These are phyloP conservation scores for Citrus maxima DNA, from an alignment of 345 rosid species.

Conservation along the genomic window DNA sequence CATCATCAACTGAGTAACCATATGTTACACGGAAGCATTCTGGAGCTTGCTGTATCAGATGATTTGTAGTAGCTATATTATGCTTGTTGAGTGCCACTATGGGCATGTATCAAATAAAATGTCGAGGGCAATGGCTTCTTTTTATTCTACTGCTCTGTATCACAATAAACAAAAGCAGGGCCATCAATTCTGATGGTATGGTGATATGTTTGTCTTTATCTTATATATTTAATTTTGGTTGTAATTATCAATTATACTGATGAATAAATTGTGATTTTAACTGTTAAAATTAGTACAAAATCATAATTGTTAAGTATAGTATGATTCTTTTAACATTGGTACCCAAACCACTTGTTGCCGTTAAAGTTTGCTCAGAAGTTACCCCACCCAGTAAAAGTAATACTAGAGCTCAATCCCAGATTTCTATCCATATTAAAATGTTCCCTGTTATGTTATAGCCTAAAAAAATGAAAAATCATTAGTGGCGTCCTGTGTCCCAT, in stretches of 20 bases:
- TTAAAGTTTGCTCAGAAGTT: not conserved
- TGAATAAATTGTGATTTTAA: not conserved
- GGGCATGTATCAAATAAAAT: constrained; percentile 54
- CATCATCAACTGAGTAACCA: constrained; percentile 30
- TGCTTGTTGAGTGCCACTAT: constrained; percentile 70
- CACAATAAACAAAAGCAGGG: constrained; percentile 30
- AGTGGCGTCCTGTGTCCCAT: not conserved
- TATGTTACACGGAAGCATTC: constrained; percentile 43
- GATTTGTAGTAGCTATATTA: constrained; percentile 53
- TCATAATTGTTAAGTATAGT: not conserved
- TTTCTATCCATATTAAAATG: not conserved
- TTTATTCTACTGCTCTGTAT: constrained; percentile 34
- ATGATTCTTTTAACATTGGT: not conserved
- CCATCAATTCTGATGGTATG: constrained; percentile 70
- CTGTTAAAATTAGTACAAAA: not conserved
- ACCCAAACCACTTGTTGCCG: not conserved
- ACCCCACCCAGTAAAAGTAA: not conserved
- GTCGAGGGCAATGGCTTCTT: constrained; percentile 38
- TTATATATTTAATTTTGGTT: not conserved
- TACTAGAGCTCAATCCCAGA: not conserved
- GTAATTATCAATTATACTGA: not conserved
- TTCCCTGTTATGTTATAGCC: not conserved
- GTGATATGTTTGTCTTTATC: constrained; percentile 10
- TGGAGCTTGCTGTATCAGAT: constrained; percentile 56
- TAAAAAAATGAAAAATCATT: not conserved